Evolutionary conservation across 768 basidiomycete species (phyloP).

Genomic region (Crassisporium funariophilum): DNA sequence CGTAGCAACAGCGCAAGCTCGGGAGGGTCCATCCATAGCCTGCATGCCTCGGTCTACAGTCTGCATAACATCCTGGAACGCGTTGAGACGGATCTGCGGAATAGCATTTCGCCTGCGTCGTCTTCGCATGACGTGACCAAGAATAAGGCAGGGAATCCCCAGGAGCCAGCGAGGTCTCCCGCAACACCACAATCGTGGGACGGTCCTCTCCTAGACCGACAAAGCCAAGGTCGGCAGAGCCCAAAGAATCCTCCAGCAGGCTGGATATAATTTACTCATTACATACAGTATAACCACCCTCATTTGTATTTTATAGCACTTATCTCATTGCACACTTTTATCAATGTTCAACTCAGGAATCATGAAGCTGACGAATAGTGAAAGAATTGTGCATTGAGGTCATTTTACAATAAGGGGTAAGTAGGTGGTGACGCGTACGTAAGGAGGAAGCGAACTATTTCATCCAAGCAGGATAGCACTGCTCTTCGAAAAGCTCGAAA

Average conservation of each 20-base stretch:
- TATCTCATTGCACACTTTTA: background rate
- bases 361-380: too few relatives aligned
- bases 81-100: slow-evolving; percentile 38
- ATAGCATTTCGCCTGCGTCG: slow-evolving; percentile 4
- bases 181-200: slow-evolving; percentile 52
- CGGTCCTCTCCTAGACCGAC: slow-evolving; percentile 31
- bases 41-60: slow-evolving; percentile 59
- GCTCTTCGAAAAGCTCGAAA: slow-evolving; percentile 1
- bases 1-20: slow-evolving; percentile 43
- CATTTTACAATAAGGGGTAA: slow-evolving; percentile 1
- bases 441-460: background rate
- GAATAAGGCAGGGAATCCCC: slow-evolving; percentile 3
- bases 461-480: slow-evolving; percentile 9
- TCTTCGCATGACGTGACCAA: slow-evolving; percentile 2
- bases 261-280: slow-evolving; percentile 25
- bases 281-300: background rate
- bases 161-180: slow-evolving; percentile 26
- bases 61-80: slow-evolving; percentile 62
- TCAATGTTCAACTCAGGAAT: too few relatives aligned
- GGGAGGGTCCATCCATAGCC: slow-evolving; percentile 43
- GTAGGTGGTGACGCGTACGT: slow-evolving; percentile 10
- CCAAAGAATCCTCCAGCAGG: slow-evolving; percentile 25
- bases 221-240: slow-evolving; percentile 27
- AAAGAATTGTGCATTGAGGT: background rate
- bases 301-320: background rate